A percentile compares a stretch with the other conserved stretches of the same genome.
Conservation (phyloP, 371 early-diverging fungal species). For the Syncephalastrum monosporum region DNA sequence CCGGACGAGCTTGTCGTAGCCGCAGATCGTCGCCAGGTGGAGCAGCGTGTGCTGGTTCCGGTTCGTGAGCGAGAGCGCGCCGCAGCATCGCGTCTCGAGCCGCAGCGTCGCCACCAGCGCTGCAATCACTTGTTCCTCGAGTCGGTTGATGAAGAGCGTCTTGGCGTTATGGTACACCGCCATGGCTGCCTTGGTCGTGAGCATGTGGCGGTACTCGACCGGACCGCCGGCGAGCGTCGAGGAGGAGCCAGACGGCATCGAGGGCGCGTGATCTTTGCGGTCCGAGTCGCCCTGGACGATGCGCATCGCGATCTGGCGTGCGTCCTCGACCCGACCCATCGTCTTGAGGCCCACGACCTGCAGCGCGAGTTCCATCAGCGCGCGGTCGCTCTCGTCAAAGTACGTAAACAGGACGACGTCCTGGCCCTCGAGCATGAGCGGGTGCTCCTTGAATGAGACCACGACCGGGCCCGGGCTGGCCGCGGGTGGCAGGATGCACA, state of each 20-base stretch:
- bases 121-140: slow-evolving; percentile 35
- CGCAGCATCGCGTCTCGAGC: slow-evolving; percentile 9
- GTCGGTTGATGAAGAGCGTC: slow-evolving; percentile 20
- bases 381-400: slow-evolving; percentile 71
- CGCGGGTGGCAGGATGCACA: slow-evolving; percentile 74
- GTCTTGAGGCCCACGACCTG: slow-evolving; percentile 74
- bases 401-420: slow-evolving; percentile 57
- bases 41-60: slow-evolving; percentile 45
- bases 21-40: slow-evolving; percentile 51
- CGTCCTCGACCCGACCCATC: slow-evolving; percentile 62
- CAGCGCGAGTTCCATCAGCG: slow-evolving; percentile 74
- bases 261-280: slow-evolving; percentile 10
- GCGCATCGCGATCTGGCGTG: slow-evolving; percentile 61
- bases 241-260: slow-evolving; percentile 1
- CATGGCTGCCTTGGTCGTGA: slow-evolving; percentile 26
- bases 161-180: slow-evolving; percentile 41
- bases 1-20: slow-evolving; percentile 31
- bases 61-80: slow-evolving; percentile 37
- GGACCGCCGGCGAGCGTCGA: slow-evolving; percentile 4
- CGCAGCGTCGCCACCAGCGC: slow-evolving; percentile 22
- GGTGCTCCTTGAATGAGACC: slow-evolving; percentile 61
- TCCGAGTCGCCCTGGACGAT: slow-evolving; percentile 60
- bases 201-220: slow-evolving; percentile 17
- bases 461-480: slow-evolving; percentile 66
- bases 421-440: slow-evolving; percentile 46